Conservation (phyloP, 805 yeast species). For the Starmerella tilneyi region DNA sequence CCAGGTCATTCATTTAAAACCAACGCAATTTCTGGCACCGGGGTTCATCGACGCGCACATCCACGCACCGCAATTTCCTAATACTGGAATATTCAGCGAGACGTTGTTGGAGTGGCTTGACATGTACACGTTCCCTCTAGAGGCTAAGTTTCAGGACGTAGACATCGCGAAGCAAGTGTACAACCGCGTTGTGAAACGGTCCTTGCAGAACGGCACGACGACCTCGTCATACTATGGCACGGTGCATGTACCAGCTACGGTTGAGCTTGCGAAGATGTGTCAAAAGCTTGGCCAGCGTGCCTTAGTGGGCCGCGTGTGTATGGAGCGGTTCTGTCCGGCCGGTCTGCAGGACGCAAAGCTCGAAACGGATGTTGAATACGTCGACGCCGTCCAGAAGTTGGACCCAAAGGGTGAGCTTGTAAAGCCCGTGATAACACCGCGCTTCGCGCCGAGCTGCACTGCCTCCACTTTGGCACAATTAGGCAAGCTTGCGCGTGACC, state of each 20-base stretch:
- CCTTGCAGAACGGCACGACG: constrained; percentile 76
- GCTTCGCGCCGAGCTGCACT: constrained; percentile 87
- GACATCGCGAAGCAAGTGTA: constrained; percentile 54
- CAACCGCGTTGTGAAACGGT: constrained; percentile 52
- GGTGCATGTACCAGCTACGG: constrained; percentile 65
- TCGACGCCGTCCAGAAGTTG: constrained; percentile 44
- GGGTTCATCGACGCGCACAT: constrained; percentile 77
- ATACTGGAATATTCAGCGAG: constrained; percentile 72
- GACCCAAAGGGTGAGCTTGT: constrained; percentile 48
- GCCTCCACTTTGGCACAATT: constrained; percentile 50
- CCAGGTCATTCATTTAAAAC: constrained; percentile 1
- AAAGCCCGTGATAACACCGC: constrained; percentile 74
- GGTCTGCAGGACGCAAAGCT: constrained; percentile 47
- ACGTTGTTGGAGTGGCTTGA: constrained; percentile 85
- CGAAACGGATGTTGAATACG: constrained; percentile 44
- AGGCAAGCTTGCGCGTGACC: constrained; percentile 44
- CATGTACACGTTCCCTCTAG: constrained; percentile 82
- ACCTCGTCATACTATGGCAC: constrained; percentile 89
- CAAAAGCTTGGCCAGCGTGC: constrained; percentile 70
- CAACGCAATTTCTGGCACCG: constrained; percentile 54
- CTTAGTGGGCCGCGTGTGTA: constrained; percentile 84
- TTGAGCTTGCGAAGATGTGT: constrained; percentile 63
- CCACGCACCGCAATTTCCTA: constrained; percentile 79
- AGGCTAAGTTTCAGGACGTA: constrained; percentile 50
- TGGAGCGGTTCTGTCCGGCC: constrained; percentile 74